Evolutionary conservation across 2,329 filamentous ascomycete genomes (phyloP).

Genomic region (Didymella lethalis): DNA sequence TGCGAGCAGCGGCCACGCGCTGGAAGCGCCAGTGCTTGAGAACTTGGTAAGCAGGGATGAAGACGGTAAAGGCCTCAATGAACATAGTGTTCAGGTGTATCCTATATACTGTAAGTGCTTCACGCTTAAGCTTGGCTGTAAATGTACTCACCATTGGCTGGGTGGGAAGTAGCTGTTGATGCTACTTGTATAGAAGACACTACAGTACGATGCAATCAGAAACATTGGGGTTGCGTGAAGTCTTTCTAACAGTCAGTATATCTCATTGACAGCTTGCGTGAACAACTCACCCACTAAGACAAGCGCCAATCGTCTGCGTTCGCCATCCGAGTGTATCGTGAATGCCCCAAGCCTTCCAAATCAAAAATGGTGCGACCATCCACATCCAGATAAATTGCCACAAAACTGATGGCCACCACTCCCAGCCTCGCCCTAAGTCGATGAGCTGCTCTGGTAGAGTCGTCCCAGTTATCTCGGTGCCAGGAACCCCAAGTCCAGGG

Average conservation of each 20-base stretch:
- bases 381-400: slow-evolving; percentile 35
- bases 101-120: slow-evolving; percentile 10
- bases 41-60: slow-evolving; percentile 29
- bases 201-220: slow-evolving; percentile 28
- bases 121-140: neutral
- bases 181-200: slow-evolving; percentile 21
- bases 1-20: slow-evolving; percentile 2
- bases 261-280: neutral
- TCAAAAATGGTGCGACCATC: slow-evolving; percentile 28
- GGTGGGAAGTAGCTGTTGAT: slow-evolving; percentile 29
- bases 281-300: slow-evolving; percentile 25
- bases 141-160: slow-evolving; percentile 25
- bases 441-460: slow-evolving; percentile 27
- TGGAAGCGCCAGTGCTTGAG: slow-evolving; percentile 19
- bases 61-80: slow-evolving; percentile 28
- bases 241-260: slow-evolving; percentile 11
- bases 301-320: slow-evolving; percentile 29
- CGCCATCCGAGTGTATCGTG: slow-evolving; percentile 30
- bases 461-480: slow-evolving; percentile 25
- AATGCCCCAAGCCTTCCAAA: slow-evolving; percentile 27
- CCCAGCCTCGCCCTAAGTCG: slow-evolving; percentile 30
- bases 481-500: slow-evolving; percentile 25
- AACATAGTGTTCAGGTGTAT: slow-evolving; percentile 31
- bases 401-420: slow-evolving; percentile 31
- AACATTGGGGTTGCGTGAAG: slow-evolving; percentile 34